phyloP scores from a whole-genome alignment of 2,329 filamentous ascomycete genomes.

The Camptophora hylomeconis region DNA sequence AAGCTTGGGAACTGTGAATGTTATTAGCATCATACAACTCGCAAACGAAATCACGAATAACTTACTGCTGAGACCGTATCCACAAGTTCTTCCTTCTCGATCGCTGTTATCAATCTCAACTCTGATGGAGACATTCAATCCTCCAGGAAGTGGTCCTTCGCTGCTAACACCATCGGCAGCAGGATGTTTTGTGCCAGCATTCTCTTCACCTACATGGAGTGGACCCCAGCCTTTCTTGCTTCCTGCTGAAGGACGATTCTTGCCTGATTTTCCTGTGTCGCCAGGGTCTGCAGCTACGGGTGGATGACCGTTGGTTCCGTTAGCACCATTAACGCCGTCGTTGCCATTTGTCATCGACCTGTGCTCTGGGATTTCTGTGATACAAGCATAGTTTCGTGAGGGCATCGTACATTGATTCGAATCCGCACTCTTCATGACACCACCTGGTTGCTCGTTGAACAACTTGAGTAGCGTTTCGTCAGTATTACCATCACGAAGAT shows the following conservation, averaged over 20 bases:
- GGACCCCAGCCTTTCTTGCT: conserved; percentile 54
- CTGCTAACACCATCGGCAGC: conserved; percentile 44
- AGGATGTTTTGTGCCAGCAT: conserved; percentile 64
- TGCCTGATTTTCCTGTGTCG: conserved; percentile 12
- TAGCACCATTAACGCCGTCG: conserved; percentile 11
- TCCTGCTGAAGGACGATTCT: conserved; percentile 9
- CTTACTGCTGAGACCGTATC: conserved; percentile 37
- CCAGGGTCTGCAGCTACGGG: no score
- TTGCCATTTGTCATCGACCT: conserved; percentile 17
- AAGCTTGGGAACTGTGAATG: conserved; percentile 9
- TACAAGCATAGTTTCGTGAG: conserved; percentile 51
- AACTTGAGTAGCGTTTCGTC: conserved; percentile 52
- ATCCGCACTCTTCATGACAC: conserved; percentile 48
- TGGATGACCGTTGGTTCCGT: conserved; percentile 3
- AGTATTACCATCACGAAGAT: conserved; percentile 44
- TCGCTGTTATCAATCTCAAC: conserved; percentile 35
- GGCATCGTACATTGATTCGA: conserved; percentile 81
- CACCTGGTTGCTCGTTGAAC: conserved; percentile 48
- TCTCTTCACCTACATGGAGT: conserved; percentile 63
- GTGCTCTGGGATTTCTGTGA: conserved; percentile 36
- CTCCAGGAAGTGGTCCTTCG: conserved; percentile 26
- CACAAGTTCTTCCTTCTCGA: conserved; percentile 28
- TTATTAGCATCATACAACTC: background rate
- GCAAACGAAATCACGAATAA: conserved; percentile 6
- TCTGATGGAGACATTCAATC: conserved; percentile 31